Conservation (phyloP, 805 yeast genomes). For the Wickerhamomyces bisporus region DNA sequence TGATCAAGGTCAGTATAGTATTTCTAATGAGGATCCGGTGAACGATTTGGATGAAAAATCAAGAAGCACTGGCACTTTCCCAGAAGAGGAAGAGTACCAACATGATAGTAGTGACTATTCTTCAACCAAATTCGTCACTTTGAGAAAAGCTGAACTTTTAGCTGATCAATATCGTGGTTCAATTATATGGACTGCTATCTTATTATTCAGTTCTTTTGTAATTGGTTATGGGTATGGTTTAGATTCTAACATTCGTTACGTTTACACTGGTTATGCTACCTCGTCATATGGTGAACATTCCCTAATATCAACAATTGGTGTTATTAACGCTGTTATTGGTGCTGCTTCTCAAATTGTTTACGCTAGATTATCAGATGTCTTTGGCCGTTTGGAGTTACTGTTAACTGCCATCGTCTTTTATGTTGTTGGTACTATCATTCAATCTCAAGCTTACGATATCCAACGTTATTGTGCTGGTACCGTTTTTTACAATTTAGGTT, state of each 20-base stretch:
- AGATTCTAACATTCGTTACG: slow-evolving; percentile 44
- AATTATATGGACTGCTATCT: slow-evolving; percentile 27
- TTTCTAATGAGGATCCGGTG: too few species aligned
- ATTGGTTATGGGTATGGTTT: slow-evolving; percentile 52
- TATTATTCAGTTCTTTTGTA: slow-evolving; percentile 41
- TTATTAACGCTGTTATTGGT: slow-evolving; percentile 52
- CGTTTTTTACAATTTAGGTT: slow-evolving; percentile 49
- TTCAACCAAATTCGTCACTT: slow-evolving; percentile 35
- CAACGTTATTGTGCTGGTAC: slow-evolving; percentile 62
- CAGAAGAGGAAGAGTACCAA: background rate
- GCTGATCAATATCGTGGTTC: slow-evolving; percentile 36
- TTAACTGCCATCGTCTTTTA: slow-evolving; percentile 48
- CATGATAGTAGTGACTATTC: slow-evolving; percentile 9
- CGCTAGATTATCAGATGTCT: slow-evolving; percentile 61
- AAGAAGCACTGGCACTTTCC: too few species aligned
- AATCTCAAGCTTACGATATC: slow-evolving; percentile 54
- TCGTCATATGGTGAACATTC: slow-evolving; percentile 49
- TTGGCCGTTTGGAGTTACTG: slow-evolving; percentile 55
- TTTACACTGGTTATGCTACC: slow-evolving; percentile 52
- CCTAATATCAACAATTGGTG: slow-evolving; percentile 52
- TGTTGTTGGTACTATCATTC: slow-evolving; percentile 57
- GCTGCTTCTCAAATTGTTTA: slow-evolving; percentile 63
- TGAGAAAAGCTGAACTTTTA: slow-evolving; percentile 45
- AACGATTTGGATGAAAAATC: too few species aligned
- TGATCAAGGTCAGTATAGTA: too few species aligned